These are phyloP conservation scores for Tylopilus sp. DNA, from an alignment of 768 basidiomycete genomes.

Conservation along the genomic window DNA sequence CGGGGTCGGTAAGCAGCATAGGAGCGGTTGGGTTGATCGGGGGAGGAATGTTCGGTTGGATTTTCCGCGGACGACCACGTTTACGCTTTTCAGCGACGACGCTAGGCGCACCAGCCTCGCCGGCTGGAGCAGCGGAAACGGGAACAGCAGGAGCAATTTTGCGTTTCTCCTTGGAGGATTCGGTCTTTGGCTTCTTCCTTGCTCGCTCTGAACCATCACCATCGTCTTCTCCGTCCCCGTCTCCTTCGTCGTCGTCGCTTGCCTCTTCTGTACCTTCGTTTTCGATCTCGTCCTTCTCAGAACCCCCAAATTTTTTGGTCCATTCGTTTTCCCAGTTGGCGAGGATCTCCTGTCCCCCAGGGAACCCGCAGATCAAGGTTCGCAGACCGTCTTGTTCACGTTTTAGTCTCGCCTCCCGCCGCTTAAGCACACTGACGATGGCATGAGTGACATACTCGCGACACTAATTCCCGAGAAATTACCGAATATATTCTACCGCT, in stretches of 20 bases:
- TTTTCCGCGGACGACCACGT: conserved; percentile 78
- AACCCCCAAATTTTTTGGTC: conserved; percentile 69
- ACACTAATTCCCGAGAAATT: conserved; percentile 12
- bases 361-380: conserved; percentile 63
- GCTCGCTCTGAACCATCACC: conserved; percentile 43
- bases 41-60: conserved; percentile 45
- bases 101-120: conserved; percentile 25
- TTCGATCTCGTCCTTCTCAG: conserved; percentile 71
- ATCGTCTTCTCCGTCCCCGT: conserved; percentile 39
- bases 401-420: conserved; percentile 64
- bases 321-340: conserved; percentile 77
- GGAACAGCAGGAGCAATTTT: conserved; percentile 32
- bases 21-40: conserved; percentile 26
- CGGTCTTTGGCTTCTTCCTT: conserved; percentile 61
- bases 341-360: conserved; percentile 68
- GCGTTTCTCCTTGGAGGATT: conserved; percentile 37
- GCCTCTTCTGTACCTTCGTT: conserved; percentile 37
- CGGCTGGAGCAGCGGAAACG: conserved; percentile 18
- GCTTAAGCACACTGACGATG: conserved; percentile 64
- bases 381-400: conserved; percentile 77
- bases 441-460: conserved; percentile 4
- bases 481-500: conserved; percentile 85
- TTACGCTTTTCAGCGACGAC: conserved; percentile 72
- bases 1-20: conserved; percentile 13
- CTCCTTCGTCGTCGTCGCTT: conserved; percentile 42